Conservation (phyloP, 1,139 yeast genomes). For the Suhomyces maxii region DNA sequence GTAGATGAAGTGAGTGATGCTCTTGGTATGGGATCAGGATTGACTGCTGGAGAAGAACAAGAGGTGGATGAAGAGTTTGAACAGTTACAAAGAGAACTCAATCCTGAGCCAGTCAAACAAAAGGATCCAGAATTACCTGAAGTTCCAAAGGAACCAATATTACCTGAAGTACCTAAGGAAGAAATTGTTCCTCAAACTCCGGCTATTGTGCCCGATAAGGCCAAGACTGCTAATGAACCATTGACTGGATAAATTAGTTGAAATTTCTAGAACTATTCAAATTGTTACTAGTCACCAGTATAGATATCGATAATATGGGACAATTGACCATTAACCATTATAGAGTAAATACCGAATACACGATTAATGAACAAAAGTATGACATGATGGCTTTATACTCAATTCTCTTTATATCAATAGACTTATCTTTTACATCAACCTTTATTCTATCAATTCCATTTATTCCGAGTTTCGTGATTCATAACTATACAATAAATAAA, state of each 20-base stretch:
- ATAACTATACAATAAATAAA: background rate
- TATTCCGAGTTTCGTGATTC: background rate
- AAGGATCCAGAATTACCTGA: slow-evolving; percentile 10
- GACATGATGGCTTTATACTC: no score
- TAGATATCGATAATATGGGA: background rate
- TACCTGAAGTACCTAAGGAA: slow-evolving; percentile 15
- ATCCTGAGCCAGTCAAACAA: slow-evolving; percentile 22
- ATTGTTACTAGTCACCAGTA: background rate
- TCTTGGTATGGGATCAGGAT: slow-evolving; percentile 40
- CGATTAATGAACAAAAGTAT: background rate
- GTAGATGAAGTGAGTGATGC: slow-evolving; percentile 65
- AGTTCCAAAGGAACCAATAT: background rate
- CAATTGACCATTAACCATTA: background rate
- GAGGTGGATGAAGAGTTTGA: slow-evolving; percentile 69
- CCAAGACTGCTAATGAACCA: background rate
- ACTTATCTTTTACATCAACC: background rate
- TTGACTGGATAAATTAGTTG: background rate
- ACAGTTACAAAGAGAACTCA: slow-evolving; percentile 45
- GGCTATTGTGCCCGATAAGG: slow-evolving; percentile 4
- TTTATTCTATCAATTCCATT: background rate
- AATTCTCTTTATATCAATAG: no score
- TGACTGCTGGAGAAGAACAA: slow-evolving; percentile 57
- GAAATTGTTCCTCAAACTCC: slow-evolving; percentile 26
- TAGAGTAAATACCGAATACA: background rate
- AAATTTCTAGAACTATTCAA: background rate